phyloP scores from a whole-genome alignment of 2,329 filamentous ascomycete species.

The Xylariomycetidae sp. region DNA sequence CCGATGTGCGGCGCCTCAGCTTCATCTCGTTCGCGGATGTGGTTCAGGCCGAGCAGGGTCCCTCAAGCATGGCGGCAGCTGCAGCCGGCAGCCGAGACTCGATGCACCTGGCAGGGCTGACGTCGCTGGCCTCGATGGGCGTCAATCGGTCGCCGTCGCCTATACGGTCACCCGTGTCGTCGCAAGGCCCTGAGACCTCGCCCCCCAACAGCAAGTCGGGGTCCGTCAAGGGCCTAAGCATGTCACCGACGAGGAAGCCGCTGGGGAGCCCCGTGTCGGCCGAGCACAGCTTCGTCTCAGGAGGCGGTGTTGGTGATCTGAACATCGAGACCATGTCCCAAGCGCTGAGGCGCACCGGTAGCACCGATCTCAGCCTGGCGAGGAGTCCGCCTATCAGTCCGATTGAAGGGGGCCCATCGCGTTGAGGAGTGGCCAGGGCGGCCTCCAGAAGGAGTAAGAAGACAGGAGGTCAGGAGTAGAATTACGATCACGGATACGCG shows the following conservation, averaged over 20 bases:
- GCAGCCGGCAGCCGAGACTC: slow-evolving; percentile 59
- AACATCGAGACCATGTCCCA: slow-evolving; percentile 94
- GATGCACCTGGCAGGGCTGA: slow-evolving; percentile 63
- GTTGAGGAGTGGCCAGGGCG: no score
- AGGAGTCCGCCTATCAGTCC: slow-evolving; percentile 57
- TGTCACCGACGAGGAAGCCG: slow-evolving; percentile 57
- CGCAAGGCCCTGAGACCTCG: slow-evolving; percentile 62
- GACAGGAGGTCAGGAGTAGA: no score
- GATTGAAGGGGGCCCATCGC: no score
- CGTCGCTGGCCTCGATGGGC: slow-evolving; percentile 48
- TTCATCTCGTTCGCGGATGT: slow-evolving; percentile 98
- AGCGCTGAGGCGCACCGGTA: slow-evolving; percentile 78
- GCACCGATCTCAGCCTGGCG: slow-evolving; percentile 64
- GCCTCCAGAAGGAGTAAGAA: no score
- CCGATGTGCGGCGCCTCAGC: slow-evolving; percentile 77
- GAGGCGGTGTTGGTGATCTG: slow-evolving; percentile 57
- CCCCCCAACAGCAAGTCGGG: slow-evolving; percentile 73
- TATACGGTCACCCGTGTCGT: slow-evolving; percentile 72
- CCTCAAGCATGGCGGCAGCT: no score
- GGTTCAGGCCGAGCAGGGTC: slow-evolving; percentile 76
- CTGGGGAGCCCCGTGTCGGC: slow-evolving; percentile 60
- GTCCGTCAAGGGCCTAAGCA: slow-evolving; percentile 69
- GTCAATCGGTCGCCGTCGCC: slow-evolving; percentile 73
- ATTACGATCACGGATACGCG: no score
- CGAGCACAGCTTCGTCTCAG: slow-evolving; percentile 44